These are phyloP conservation scores for Salix brachista DNA, from an alignment of 345 rosid species.

Conservation along the genomic window DNA sequence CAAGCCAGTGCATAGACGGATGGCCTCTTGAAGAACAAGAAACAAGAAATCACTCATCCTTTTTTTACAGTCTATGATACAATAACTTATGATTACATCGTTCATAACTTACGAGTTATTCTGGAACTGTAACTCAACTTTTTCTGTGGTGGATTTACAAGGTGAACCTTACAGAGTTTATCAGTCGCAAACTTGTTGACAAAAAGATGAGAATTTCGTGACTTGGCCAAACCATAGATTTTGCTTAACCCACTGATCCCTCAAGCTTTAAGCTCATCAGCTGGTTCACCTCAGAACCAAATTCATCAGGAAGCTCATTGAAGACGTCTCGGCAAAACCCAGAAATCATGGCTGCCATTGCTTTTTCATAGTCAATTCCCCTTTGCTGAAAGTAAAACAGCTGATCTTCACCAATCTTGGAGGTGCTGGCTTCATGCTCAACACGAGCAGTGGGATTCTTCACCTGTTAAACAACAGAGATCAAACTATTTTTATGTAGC, in stretches of 20 bases:
- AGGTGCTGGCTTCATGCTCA: constrained; percentile 96
- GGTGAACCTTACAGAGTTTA: neutral
- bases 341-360: constrained; percentile 94
- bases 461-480: constrained; percentile 39
- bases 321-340: constrained; percentile 88
- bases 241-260: constrained; percentile 77
- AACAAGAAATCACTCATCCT: too few species aligned
- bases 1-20: too few species aligned
- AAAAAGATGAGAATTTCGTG: neutral
- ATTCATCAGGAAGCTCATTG: constrained; percentile 90
- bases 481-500: neutral
- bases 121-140: neutral
- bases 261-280: constrained; percentile 94
- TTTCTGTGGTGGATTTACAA: constrained; percentile 7
- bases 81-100: too few species aligned
- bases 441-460: constrained; percentile 84
- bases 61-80: too few species aligned
- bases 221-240: too few species aligned
- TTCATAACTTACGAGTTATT: too few species aligned
- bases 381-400: constrained; percentile 96
- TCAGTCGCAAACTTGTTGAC: neutral
- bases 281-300: constrained; percentile 84
- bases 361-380: constrained; percentile 89
- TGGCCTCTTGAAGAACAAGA: too few species aligned
- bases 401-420: constrained; percentile 91